These are phyloP conservation scores for Mortierella sp. DNA, from an alignment of 371 early-diverging fungal species.

Conservation along the genomic window DNA sequence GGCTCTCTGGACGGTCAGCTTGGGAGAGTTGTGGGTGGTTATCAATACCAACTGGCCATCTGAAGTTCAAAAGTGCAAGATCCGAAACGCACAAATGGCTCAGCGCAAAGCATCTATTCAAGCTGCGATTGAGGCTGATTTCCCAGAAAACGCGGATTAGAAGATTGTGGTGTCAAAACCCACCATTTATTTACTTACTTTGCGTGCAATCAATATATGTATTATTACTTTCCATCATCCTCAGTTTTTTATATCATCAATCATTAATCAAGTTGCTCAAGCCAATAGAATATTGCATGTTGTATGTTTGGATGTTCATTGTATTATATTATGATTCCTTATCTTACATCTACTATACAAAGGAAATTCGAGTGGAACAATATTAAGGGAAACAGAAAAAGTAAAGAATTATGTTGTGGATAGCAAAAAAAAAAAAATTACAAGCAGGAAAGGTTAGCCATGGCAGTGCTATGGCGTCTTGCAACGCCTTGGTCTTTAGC, in stretches of 20 bases:
- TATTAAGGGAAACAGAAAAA: background rate
- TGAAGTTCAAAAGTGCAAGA: conserved; percentile 56
- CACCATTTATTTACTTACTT: too few species aligned
- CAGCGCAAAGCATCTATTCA: conserved; percentile 32
- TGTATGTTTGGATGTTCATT: too few species aligned
- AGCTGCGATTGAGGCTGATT: conserved; percentile 34
- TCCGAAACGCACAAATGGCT: conserved; percentile 24
- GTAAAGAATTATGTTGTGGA: background rate
- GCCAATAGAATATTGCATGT: background rate
- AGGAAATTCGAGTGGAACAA: conserved; percentile 3
- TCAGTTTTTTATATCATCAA: too few species aligned
- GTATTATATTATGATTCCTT: background rate
- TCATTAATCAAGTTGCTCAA: background rate
- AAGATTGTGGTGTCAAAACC: background rate
- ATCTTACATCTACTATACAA: conserved; percentile 5
- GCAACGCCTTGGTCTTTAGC: conserved; percentile 25
- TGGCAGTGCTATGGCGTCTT: conserved; percentile 39
- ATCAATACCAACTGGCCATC: conserved; percentile 62
- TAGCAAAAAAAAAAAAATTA: conserved; percentile 3
- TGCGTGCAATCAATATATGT: background rate
- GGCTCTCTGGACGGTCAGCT: conserved; percentile 66
- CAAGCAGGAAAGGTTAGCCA: conserved; percentile 31
- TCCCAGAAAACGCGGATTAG: background rate
- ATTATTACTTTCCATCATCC: too few species aligned
- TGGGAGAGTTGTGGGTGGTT: conserved; percentile 59